Percentiles rank a stretch among this genome's conserved stretches.
Conservation (phyloP, 148 eudicot species). For the Silene conica region DNA sequence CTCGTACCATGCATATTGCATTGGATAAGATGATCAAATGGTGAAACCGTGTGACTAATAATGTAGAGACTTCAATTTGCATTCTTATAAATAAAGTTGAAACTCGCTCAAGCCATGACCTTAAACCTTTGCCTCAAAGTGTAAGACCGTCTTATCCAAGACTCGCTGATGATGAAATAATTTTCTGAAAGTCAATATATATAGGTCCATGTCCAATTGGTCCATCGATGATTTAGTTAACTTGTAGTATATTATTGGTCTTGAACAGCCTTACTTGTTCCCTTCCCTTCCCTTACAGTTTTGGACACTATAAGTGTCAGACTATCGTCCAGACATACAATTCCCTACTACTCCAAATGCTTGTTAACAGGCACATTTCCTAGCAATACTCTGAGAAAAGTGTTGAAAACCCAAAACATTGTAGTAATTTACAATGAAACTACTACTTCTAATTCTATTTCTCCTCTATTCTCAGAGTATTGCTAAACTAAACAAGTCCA, state of each 20-base stretch:
- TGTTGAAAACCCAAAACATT: neutral
- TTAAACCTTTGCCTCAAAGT: neutral
- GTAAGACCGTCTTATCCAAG: neutral
- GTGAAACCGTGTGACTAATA: no score
- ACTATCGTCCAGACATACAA: neutral
- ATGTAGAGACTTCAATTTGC: no score
- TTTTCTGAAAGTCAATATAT: conserved; percentile 22
- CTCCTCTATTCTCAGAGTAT: conserved; percentile 17
- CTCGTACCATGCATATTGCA: no score
- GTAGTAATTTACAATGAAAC: conserved; percentile 22
- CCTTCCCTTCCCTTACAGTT: conserved; percentile 11
- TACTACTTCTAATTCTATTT: conserved; percentile 30
- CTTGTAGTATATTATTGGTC: conserved; percentile 12
- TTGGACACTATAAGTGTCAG: conserved; percentile 5
- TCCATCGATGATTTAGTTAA: neutral
- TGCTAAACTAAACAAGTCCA: conserved; percentile 13
- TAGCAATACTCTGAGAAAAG: neutral
- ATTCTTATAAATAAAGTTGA: no score
- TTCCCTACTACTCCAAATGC: neutral
- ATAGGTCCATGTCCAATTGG: conserved; percentile 16
- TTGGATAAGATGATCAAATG: no score
- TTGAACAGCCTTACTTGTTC: neutral
- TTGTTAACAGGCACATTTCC: conserved; percentile 10
- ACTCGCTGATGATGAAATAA: neutral
- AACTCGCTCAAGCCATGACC: no score